Conservation (phyloP, 2,329 filamentous ascomycete genomes). For the Cadophora sp. region DNA sequence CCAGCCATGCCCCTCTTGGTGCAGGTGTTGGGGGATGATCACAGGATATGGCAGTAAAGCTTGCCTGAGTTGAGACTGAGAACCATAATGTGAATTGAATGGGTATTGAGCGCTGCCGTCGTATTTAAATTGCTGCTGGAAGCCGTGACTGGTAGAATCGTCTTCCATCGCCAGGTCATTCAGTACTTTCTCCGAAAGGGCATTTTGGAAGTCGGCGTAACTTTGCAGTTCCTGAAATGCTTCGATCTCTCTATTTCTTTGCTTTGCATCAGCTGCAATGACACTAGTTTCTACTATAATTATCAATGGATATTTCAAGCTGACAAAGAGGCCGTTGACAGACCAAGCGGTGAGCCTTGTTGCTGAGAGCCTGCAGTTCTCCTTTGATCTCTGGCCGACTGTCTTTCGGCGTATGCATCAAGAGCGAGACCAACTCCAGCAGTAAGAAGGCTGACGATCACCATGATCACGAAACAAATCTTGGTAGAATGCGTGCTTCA, state of each 20-base stretch:
- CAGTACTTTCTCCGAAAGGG: conserved; percentile 28
- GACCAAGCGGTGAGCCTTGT: neutral
- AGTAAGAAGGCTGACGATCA: conserved; percentile 18
- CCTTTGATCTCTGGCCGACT: neutral
- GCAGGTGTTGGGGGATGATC: conserved; percentile 58
- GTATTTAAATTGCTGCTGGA: neutral
- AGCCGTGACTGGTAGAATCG: neutral
- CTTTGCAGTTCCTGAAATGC: conserved; percentile 30
- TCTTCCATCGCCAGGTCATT: conserved; percentile 17
- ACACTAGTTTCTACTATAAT: neutral
- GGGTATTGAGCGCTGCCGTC: too few relatives aligned
- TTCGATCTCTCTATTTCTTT: conserved; percentile 19
- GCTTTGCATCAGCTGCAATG: neutral
- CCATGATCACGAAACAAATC: conserved; percentile 2
- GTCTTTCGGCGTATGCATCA: conserved; percentile 13
- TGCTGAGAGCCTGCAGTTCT: neutral
- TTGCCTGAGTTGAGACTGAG: neutral
- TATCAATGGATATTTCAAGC: neutral
- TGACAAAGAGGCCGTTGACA: neutral
- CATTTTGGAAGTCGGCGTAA: conserved; percentile 31
- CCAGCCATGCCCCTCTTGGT: conserved; percentile 55
- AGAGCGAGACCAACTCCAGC: conserved; percentile 22
- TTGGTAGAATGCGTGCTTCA: neutral
- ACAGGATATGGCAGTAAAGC: conserved; percentile 51
- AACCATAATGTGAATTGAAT: neutral